These are phyloP conservation scores for Ceratocystis cacaofunesta DNA, from an alignment of 2,329 filamentous ascomycete species.

Conservation along the genomic window DNA sequence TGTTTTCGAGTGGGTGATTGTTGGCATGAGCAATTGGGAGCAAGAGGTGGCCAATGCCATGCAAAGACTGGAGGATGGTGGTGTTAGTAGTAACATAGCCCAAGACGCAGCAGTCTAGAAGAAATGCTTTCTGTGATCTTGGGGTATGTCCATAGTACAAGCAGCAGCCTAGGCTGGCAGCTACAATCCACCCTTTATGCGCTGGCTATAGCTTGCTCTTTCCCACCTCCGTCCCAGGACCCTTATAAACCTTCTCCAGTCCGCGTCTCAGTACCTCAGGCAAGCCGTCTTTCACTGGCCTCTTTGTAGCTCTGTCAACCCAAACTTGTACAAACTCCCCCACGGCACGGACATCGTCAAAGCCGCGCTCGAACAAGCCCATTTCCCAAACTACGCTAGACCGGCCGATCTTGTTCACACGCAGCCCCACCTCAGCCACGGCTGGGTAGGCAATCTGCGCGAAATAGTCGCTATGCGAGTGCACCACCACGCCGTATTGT, in stretches of 20 bases:
- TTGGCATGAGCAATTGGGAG: slow-evolving; percentile 64
- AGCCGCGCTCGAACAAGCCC: slow-evolving; percentile 64
- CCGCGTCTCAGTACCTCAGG: slow-evolving; percentile 40
- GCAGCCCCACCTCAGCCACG: slow-evolving; percentile 63
- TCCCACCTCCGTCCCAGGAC: slow-evolving; percentile 13
- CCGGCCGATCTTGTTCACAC: slow-evolving; percentile 70
- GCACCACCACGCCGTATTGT: slow-evolving; percentile 72
- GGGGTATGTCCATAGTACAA: background rate
- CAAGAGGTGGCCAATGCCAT: slow-evolving; percentile 57
- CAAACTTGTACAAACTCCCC: slow-evolving; percentile 81
- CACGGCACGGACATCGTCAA: slow-evolving; percentile 63
- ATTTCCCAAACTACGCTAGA: slow-evolving; percentile 86
- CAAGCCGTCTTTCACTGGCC: slow-evolving; percentile 51
- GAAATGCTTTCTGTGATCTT: background rate
- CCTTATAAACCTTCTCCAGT: slow-evolving; percentile 37
- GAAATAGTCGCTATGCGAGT: slow-evolving; percentile 76
- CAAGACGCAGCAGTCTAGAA: background rate
- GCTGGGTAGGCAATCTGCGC: slow-evolving; percentile 68
- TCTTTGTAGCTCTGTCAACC: slow-evolving; percentile 57
- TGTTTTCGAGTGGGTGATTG: slow-evolving; percentile 61
- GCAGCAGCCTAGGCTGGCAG: no score
- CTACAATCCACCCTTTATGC: background rate
- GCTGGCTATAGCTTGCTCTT: background rate
- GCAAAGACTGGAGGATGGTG: slow-evolving; percentile 44
- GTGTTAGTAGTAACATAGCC: background rate